Evolutionary conservation across 106 monocot genomes (phyloP).

Genomic region (Platanthera zijinensis): DNA sequence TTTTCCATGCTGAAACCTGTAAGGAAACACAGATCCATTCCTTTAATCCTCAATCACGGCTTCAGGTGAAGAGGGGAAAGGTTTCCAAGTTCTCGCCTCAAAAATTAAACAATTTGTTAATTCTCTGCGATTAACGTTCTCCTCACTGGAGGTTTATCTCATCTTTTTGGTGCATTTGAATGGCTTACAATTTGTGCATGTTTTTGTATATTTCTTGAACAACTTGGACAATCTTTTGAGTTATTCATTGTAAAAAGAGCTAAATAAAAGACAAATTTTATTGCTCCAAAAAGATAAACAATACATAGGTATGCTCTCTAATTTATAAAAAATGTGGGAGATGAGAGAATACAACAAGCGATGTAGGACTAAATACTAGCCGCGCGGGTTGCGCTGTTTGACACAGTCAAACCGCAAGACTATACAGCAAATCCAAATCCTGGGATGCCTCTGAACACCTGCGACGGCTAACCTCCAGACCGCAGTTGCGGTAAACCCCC

Average conservation of each 20-base stretch:
- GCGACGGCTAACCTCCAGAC: too few relatives aligned
- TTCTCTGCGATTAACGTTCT: slow-evolving; percentile 75
- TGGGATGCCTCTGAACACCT: too few relatives aligned
- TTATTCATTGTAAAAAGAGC: neutral
- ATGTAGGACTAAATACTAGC: too few relatives aligned
- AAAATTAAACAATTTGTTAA: slow-evolving; percentile 74
- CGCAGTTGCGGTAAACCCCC: too few relatives aligned
- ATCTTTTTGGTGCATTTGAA: neutral
- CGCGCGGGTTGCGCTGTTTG: too few relatives aligned
- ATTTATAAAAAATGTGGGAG: too few relatives aligned
- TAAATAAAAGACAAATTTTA: too few relatives aligned
- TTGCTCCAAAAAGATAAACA: too few relatives aligned
- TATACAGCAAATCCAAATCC: too few relatives aligned
- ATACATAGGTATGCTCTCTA: too few relatives aligned
- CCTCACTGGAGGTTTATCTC: slow-evolving; percentile 65
- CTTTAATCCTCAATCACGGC: slow-evolving; percentile 94
- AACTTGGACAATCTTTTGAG: neutral
- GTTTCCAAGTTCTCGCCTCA: slow-evolving; percentile 55
- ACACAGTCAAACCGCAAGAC: too few relatives aligned
- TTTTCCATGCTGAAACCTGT: slow-evolving; percentile 67
- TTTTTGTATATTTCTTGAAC: neutral
- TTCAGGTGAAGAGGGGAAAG: slow-evolving; percentile 96
- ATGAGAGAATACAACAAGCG: too few relatives aligned
- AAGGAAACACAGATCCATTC: slow-evolving; percentile 82
- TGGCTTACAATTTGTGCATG: neutral